Evolutionary conservation across 2,329 filamentous ascomycete species (phyloP), one percentile per base, ranked within the genome.

Genomic region (Calonectria multiphialidica): DNA sequence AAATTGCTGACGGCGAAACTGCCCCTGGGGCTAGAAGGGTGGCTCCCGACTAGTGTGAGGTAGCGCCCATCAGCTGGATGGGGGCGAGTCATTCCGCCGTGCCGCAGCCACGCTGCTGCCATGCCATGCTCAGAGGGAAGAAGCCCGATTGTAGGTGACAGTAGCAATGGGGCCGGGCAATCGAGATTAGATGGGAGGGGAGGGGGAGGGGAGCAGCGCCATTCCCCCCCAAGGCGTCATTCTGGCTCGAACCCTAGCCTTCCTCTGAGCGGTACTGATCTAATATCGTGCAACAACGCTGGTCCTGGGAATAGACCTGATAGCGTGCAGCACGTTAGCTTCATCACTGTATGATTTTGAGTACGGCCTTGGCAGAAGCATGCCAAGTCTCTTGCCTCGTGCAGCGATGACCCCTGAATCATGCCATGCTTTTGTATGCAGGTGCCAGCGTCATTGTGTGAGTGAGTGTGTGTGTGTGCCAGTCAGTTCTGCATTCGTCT

Each of bases 71-170:
- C 67, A 59, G 67, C 40, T 28, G 25, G 47, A 16, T 10, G 47
- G 3, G 59, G 28, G 49, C 61, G 61, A 70, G 67, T 70, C 67
- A 70, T 30, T 47, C 5, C 23, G 35, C 53, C 50, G 35, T 57
- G 53, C 53, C 30, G 50, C 50, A 55, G 44, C 44, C 44, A 47
- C 44, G 12, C 9, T 47, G 12, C 9, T 47, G 23, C 61, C 37
- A 28, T 16, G 8, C 28, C 28, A 28, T 25, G 37, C 44, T 37
- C 2, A 37, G 35, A 37, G 35, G 35, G 35, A 15, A 37, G 35
- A 15, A 37, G 9, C 35, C 35, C 33, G 28, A 25, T 49, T 40
- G 21, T 28, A 45, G 23, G 37, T 21, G 44, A 47, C n/a, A 47
- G 44, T 21, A 47, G n/a, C n/a, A n/a, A 37, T 21, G n/a, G 44